These are phyloP conservation scores for Coriaria nepalensis DNA, from an alignment of 306 rosid species.

Conservation along the genomic window DNA sequence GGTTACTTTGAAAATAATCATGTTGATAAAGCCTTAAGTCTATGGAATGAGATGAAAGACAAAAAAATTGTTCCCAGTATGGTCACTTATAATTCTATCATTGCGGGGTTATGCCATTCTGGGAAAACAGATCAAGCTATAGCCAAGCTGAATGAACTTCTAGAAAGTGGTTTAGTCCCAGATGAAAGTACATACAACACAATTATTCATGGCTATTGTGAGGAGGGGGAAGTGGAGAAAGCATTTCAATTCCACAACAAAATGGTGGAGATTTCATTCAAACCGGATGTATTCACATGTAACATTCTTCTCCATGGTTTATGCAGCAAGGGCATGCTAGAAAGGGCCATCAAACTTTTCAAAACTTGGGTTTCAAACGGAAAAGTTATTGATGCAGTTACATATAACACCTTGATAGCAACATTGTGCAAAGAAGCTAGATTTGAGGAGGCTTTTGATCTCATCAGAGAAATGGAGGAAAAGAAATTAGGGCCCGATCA, in stretches of 20 bases:
- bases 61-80: slow-evolving; percentile 49
- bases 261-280: slow-evolving; percentile 52
- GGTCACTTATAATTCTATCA: slow-evolving; percentile 57
- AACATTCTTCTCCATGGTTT: slow-evolving; percentile 79
- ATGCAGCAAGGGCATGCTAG: slow-evolving; percentile 56
- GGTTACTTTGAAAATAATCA: slow-evolving; percentile 60
- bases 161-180: slow-evolving; percentile 53
- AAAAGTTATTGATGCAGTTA: slow-evolving; percentile 45
- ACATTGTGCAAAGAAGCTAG: slow-evolving; percentile 58
- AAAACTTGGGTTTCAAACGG: slow-evolving; percentile 54
- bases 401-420: slow-evolving; percentile 76
- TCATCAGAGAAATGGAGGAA: slow-evolving; percentile 51
- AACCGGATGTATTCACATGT: slow-evolving; percentile 52
- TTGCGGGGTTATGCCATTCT: slow-evolving; percentile 55
- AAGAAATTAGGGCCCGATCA: slow-evolving; percentile 49
- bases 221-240: slow-evolving; percentile 60
- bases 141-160: slow-evolving; percentile 60
- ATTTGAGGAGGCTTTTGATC: slow-evolving; percentile 49
- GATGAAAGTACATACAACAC: slow-evolving; percentile 63
- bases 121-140: slow-evolving; percentile 57
- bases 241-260: slow-evolving; percentile 76
- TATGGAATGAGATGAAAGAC: slow-evolving; percentile 73
- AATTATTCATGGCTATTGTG: slow-evolving; percentile 66
- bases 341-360: slow-evolving; percentile 65
- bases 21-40: slow-evolving; percentile 39